Percentiles rank a stretch among this genome's conserved stretches.
phyloP scores from a whole-genome alignment of 495 filamentous ascomycete genomes.

The Xylaria venustula region DNA sequence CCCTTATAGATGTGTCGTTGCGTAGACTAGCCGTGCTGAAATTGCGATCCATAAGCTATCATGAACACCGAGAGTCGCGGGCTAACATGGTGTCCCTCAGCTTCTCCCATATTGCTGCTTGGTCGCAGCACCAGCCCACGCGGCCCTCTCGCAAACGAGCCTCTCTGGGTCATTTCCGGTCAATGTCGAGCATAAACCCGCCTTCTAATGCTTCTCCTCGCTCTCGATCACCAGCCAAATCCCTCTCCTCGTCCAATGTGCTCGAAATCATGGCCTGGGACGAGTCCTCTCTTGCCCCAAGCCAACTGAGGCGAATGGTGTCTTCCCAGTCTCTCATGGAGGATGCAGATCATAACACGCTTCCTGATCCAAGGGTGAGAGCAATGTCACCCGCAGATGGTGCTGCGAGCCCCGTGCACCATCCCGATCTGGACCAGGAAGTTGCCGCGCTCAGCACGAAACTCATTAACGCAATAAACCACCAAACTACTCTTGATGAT shows the following conservation, averaged over 20 bases:
- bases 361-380: conserved; percentile 49
- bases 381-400: conserved; percentile 34
- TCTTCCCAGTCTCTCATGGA: conserved; percentile 36
- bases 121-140: conserved; percentile 47
- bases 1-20: background rate
- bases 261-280: conserved; percentile 25
- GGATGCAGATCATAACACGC: conserved; percentile 46
- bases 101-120: conserved; percentile 49
- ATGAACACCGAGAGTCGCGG: background rate
- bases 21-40: background rate
- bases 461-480: conserved; percentile 94
- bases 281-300: conserved; percentile 22
- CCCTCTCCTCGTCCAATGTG: conserved; percentile 29
- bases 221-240: conserved; percentile 29
- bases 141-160: conserved; percentile 32
- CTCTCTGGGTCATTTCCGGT: conserved; percentile 46
- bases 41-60: background rate
- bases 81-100: conserved; percentile 40
- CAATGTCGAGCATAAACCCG: conserved; percentile 45
- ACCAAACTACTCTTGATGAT: conserved; percentile 91
- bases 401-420: conserved; percentile 34
- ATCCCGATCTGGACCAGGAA: conserved; percentile 82
- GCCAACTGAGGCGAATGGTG: conserved; percentile 29
- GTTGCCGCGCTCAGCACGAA: conserved; percentile 91
- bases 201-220: conserved; percentile 30